Evolutionary conservation across 768 basidiomycete species (phyloP).

Genomic region (Gautieria morchelliformis): DNA sequence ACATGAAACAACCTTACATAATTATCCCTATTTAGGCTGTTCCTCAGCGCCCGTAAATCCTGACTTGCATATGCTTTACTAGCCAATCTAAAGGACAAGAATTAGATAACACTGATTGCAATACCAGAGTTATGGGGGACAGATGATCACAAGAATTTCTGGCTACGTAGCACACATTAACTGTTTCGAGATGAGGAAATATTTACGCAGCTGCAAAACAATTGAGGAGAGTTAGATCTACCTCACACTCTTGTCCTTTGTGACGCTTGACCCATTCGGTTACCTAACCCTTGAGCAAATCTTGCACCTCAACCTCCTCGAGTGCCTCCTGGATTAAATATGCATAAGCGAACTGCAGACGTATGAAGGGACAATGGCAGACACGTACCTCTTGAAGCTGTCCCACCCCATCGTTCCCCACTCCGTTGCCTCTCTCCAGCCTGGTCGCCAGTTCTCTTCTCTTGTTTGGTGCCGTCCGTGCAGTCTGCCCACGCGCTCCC

Average conservation of each 20-base stretch:
- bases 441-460: slow-evolving; percentile 69
- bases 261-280: slow-evolving; percentile 45
- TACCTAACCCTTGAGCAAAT: slow-evolving; percentile 78
- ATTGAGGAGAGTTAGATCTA: too few relatives aligned
- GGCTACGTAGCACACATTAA: too few relatives aligned
- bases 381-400: slow-evolving; percentile 12
- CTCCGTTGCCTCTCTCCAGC: slow-evolving; percentile 68
- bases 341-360: not conserved
- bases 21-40: too few relatives aligned
- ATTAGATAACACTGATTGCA: slow-evolving; percentile 47
- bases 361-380: not conserved
- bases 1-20: too few relatives aligned
- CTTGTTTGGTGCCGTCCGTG: slow-evolving; percentile 60
- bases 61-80: not conserved
- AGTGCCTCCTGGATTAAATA: slow-evolving; percentile 25
- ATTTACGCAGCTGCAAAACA: not conserved
- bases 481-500: slow-evolving; percentile 55
- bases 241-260: slow-evolving; percentile 6
- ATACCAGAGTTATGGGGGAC: slow-evolving; percentile 13
- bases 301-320: slow-evolving; percentile 63
- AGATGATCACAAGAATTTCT: not conserved
- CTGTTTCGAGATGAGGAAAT: not conserved
- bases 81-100: slow-evolving; percentile 25
- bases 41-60: too few relatives aligned
- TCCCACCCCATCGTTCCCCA: slow-evolving; percentile 55